Evolutionary conservation across 306 rosid genomes (phyloP).

Genomic region (Cucurbita argyrosperma): DNA sequence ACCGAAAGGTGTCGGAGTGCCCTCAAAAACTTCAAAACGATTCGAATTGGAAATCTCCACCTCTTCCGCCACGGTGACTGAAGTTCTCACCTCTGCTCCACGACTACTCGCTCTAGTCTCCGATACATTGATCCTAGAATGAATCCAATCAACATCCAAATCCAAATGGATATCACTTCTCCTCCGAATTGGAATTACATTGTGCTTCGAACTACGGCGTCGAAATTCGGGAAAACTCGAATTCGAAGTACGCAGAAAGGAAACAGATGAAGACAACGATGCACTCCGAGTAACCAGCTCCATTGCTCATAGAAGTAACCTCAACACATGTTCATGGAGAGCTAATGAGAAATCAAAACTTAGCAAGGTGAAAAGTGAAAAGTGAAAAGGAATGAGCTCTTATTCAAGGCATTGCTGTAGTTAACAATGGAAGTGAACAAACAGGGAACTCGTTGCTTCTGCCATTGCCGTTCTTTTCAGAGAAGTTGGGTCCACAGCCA

Average conservation of each 20-base stretch:
- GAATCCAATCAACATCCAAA: not conserved
- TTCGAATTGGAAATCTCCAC: slow-evolving; percentile 14
- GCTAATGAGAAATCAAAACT: not conserved
- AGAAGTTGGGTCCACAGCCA: not conserved
- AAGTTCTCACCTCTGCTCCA: slow-evolving; percentile 8
- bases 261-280: not conserved
- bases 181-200: not conserved
- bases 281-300: not conserved
- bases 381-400: not conserved
- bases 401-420: not conserved
- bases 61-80: slow-evolving; percentile 1
- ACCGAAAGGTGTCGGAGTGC: slow-evolving; percentile 51
- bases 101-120: slow-evolving; percentile 6
- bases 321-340: not conserved
- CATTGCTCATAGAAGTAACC: not conserved
- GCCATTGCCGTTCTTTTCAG: slow-evolving; percentile 7
- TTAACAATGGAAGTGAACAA: not conserved
- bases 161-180: not conserved
- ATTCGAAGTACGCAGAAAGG: not conserved
- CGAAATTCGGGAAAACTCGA: not conserved
- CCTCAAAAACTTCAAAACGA: slow-evolving; percentile 37
- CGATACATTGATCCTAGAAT: not conserved
- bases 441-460: not conserved
- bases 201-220: not conserved
- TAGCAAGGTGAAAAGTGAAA: not conserved